These are phyloP conservation scores for Catharanthus roseus DNA, from an alignment of 257 asterid genomes.

Conservation along the genomic window DNA sequence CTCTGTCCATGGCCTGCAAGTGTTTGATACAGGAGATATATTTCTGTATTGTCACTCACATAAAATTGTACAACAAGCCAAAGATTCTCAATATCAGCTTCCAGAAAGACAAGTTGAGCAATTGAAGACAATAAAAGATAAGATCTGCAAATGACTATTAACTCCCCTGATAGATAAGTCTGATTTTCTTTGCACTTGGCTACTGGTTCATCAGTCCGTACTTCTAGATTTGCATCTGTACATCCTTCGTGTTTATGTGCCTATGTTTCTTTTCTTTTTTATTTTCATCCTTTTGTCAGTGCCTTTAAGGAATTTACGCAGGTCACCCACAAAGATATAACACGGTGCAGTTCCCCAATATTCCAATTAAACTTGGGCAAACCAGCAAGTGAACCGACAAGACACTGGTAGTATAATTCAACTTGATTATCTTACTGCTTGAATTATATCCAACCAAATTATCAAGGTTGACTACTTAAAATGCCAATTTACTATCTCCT, in stretches of 20 bases:
- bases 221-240: background rate
- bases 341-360: background rate
- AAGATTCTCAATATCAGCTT: background rate
- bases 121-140: background rate
- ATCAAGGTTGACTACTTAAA: background rate
- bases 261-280: no score
- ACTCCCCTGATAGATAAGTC: background rate
- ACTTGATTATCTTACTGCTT: background rate
- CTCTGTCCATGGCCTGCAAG: conserved; percentile 99
- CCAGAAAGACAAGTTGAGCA: background rate
- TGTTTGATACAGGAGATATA: conserved; percentile 6
- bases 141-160: background rate
- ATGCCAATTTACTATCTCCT: no score
- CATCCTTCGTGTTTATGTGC: background rate
- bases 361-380: background rate
- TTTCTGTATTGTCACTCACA: background rate
- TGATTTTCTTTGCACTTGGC: background rate
- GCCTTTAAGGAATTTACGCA: background rate
- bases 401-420: background rate
- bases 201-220: background rate
- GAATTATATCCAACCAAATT: background rate
- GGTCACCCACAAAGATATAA: background rate
- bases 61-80: background rate
- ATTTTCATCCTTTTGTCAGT: no score
- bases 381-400: background rate